Base-by-base conservation (phyloP, 768 basidiomycete species). In the Amanita muscaria region DNA sequence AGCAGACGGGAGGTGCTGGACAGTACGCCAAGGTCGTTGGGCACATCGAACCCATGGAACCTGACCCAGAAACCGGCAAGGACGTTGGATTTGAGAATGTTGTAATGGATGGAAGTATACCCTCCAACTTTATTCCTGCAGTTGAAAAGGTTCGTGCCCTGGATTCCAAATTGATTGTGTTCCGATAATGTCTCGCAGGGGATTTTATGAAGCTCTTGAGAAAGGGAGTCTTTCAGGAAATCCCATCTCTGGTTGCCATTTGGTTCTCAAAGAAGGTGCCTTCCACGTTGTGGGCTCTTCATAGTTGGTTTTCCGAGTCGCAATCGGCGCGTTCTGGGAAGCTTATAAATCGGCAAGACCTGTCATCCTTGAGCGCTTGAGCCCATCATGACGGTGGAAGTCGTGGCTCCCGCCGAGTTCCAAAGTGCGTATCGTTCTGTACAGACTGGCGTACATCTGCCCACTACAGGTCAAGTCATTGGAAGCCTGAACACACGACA, bases 331-430 rank as follows among this genome's bases (percentile, higher is more conserved):
- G 1, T 93, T 97, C 75, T 77, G 88, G 43, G 94, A 98, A 56
- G 80, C 83, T 3, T 98, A 86, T 71, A 69, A 71, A 51, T 74
- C 74, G 51, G 82, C 88, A 35, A 70, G 69, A 41, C 81, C 89
- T 0, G 81, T 89, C 42, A 83, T 99, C 45, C 67, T 99, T 31
- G n/a, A n/a, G n/a, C n/a, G n/a, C n/a, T n/a, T n/a, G 94, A 99
- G 60, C 94, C 94, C n/a, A 84, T 98, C 65, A 99, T 99, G 94
- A 88, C 78, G 11, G 94, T 99, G 29, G 94, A 99, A 56, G 89
- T 98, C 21, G 83, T 97, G 30, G 93, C 94, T 1, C 96, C 96
- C 2, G 72, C 78, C 10, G 96, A 99, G 59, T 99, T 98, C 75
- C 96, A 99, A 62, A 85, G 86, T 74, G 59, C 41, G 70, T n/a